Conservation (phyloP, 2,329 filamentous ascomycete species). For the Saccharata proteae region DNA sequence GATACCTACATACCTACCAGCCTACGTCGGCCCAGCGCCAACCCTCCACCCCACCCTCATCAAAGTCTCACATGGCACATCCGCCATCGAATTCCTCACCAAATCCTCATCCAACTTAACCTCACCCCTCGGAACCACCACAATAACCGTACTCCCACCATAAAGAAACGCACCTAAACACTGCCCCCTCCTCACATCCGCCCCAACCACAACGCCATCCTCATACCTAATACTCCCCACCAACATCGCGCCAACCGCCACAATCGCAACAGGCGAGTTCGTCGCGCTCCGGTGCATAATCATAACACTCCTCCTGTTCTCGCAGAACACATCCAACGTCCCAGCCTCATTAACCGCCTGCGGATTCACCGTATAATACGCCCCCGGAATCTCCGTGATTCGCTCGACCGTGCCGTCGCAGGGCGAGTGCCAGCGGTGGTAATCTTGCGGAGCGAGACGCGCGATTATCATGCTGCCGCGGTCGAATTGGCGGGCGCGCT, state of each 20-base stretch:
- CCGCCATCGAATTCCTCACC: conserved; percentile 24
- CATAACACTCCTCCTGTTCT: conserved; percentile 31
- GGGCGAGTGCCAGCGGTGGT: conserved; percentile 30
- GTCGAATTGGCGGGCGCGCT: conserved; percentile 21
- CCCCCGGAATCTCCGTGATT: conserved; percentile 26
- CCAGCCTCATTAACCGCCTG: conserved; percentile 30
- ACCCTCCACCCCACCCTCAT: conserved; percentile 26
- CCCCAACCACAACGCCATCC: conserved; percentile 21
- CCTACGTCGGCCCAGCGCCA: background rate
- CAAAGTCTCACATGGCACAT: conserved; percentile 27
- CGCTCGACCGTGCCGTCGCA: conserved; percentile 19
- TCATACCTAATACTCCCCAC: conserved; percentile 31
- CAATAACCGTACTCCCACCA: conserved; percentile 32
- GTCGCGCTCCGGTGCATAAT: conserved; percentile 19
- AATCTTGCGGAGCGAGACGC: conserved; percentile 30
- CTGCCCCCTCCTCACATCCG: conserved; percentile 24
- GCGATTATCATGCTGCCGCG: conserved; percentile 27
- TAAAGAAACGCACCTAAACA: conserved; percentile 31
- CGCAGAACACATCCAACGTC: conserved; percentile 31
- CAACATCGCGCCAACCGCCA: conserved; percentile 34
- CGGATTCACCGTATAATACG: conserved; percentile 32
- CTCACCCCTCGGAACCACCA: conserved; percentile 25
- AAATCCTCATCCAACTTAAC: conserved; percentile 27
- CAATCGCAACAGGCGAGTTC: conserved; percentile 20
- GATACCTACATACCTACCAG: no score